Percentiles rank a stretch among this genome's conserved stretches.
Conservation (phyloP, 371 early-diverging fungal species). For the Mortierella sp. region DNA sequence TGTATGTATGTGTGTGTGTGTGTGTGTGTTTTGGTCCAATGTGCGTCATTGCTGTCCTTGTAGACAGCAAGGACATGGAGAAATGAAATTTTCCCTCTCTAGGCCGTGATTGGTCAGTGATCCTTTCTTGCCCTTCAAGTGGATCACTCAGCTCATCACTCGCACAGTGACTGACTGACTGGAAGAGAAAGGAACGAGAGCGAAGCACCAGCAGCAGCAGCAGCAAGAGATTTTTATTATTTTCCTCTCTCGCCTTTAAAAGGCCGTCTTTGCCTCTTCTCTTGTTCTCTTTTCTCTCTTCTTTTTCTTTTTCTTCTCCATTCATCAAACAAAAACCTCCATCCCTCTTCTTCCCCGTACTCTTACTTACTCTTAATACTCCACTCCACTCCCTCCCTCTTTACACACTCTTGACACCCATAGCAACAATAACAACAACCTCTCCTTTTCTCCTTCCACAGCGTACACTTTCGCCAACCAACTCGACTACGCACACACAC, state of each 20-base stretch:
- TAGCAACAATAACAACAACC: too few relatives aligned
- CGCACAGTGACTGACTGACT: background rate
- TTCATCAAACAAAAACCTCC: background rate
- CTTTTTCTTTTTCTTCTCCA: background rate
- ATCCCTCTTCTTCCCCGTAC: constrained; percentile 1
- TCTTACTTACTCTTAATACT: background rate
- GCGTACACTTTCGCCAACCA: too few relatives aligned
- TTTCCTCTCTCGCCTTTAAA: background rate
- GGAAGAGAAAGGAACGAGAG: background rate
- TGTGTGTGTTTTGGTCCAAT: background rate
- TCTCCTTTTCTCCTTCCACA: constrained; percentile 4
- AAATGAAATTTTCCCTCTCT: background rate
- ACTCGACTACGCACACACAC: background rate
- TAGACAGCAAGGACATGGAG: background rate
- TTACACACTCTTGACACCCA: background rate
- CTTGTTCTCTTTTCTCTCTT: background rate
- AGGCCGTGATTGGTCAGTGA: background rate
- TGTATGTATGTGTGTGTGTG: too few relatives aligned
- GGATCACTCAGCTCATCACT: background rate
- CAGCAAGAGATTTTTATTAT: background rate
- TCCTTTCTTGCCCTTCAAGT: background rate
- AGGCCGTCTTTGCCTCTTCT: background rate
- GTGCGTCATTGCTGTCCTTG: background rate
- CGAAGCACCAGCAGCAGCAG: too few relatives aligned
- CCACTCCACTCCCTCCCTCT: background rate